Conservation (phyloP, 2,329 filamentous ascomycete genomes). For the Colletotrichum abscissum region DNA sequence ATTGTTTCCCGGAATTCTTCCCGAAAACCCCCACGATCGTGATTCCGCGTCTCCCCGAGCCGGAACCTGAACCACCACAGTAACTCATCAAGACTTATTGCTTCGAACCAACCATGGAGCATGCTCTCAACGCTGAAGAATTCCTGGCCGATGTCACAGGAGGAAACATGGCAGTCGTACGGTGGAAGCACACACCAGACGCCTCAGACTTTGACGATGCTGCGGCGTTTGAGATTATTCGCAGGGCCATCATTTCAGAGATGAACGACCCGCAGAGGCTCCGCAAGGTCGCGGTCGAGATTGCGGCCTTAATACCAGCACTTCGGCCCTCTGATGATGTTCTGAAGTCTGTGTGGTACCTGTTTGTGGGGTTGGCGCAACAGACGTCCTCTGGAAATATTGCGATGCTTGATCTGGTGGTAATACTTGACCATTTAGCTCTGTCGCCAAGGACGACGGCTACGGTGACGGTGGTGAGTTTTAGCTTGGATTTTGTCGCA, state of each 20-base stretch:
- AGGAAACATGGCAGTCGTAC: background rate
- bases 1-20: background rate
- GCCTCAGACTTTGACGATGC: conserved; percentile 12
- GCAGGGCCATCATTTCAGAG: background rate
- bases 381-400: conserved; percentile 32
- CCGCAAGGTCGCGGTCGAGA: background rate
- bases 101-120: background rate
- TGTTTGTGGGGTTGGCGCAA: conserved; percentile 34
- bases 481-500: accelerated
- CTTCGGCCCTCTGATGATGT: background rate
- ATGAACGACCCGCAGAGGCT: conserved; percentile 16
- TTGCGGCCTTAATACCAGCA: conserved; percentile 11
- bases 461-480: conserved; percentile 16
- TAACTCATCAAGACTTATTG: background rate
- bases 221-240: conserved; percentile 4
- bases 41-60: background rate
- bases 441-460: conserved; percentile 29
- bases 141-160: background rate
- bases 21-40: background rate
- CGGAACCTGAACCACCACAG: background rate
- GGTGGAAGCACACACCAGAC: conserved; percentile 8
- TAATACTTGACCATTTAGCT: conserved; percentile 21
- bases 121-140: background rate
- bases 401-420: conserved; percentile 30
- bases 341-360: conserved; percentile 24